Conservation (phyloP, 345 rosid species). For the Mercurialis annua region DNA sequence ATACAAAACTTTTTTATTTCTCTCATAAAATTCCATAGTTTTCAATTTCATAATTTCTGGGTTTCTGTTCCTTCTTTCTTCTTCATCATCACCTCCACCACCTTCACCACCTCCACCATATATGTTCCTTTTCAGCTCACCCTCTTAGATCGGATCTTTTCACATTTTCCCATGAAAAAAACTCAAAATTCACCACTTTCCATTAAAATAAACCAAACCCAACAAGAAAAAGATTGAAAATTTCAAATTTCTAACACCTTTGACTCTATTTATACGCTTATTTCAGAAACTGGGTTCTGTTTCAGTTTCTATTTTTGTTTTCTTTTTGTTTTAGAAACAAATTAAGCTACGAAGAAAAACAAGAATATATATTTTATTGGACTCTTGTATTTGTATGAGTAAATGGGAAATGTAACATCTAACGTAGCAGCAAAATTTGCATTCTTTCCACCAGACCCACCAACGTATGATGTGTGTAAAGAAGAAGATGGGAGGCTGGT, state of each 20-base stretch:
- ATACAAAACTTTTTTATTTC: background rate
- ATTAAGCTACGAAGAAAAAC: background rate
- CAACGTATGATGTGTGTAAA: conserved; percentile 62
- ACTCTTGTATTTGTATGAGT: background rate
- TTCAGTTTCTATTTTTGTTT: background rate
- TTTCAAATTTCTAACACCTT: too few species aligned
- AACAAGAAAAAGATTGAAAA: background rate
- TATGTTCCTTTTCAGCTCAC: conserved; percentile 35
- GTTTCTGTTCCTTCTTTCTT: conserved; percentile 19
- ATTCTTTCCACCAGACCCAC: conserved; percentile 95
- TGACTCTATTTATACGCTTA: background rate
- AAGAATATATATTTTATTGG: too few species aligned
- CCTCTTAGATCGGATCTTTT: conserved; percentile 58
- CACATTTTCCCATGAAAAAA: conserved; percentile 14
- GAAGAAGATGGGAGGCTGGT: conserved; percentile 64
- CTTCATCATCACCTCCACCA: conserved; percentile 4
- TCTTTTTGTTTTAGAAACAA: background rate
- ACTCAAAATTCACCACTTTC: background rate
- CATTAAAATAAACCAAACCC: background rate
- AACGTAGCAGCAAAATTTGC: conserved; percentile 96
- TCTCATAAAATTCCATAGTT: conserved; percentile 1
- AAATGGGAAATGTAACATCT: conserved; percentile 94
- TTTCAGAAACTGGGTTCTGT: background rate
- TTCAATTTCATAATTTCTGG: conserved; percentile 19
- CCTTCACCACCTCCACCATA: conserved; percentile 9